Evolutionary conservation across 1,284 basidiomycete species (phyloP).

Genomic region (Leccinum proliferum): DNA sequence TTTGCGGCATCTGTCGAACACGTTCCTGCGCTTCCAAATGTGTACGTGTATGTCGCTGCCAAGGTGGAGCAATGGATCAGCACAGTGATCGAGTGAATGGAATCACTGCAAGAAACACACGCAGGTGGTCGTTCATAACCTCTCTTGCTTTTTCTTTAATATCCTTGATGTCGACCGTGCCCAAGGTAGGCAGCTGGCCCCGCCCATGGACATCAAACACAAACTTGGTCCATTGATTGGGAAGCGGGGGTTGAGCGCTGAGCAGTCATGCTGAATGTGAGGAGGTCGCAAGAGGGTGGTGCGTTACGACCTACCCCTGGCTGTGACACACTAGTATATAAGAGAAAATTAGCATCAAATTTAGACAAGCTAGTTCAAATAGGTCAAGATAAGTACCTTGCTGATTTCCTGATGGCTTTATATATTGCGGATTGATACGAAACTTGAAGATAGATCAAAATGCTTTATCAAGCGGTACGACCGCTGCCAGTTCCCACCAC

Average conservation of each 20-base stretch:
- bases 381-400: too few species aligned
- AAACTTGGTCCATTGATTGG: conserved; percentile 25
- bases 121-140: conserved; percentile 39
- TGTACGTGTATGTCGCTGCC: conserved; percentile 44
- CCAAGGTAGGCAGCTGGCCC: conserved; percentile 38
- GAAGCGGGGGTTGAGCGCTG: conserved; percentile 9
- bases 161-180: conserved; percentile 46
- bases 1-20: conserved; percentile 39
- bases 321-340: background rate
- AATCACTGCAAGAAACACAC: conserved; percentile 23
- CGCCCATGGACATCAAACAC: conserved; percentile 32
- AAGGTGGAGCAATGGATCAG: background rate
- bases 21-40: conserved; percentile 44
- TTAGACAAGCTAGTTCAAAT: too few species aligned
- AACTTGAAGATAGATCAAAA: background rate
- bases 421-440: background rate
- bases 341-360: too few species aligned
- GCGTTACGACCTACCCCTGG: background rate
- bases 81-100: background rate
- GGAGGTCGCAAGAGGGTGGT: background rate
- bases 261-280: conserved; percentile 16
- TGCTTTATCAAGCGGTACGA: background rate
- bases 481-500: too few species aligned
- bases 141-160: conserved; percentile 49
- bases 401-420: background rate